Conservation (phyloP, 2,329 filamentous ascomycete genomes). For the Cladosporium colombiae region DNA sequence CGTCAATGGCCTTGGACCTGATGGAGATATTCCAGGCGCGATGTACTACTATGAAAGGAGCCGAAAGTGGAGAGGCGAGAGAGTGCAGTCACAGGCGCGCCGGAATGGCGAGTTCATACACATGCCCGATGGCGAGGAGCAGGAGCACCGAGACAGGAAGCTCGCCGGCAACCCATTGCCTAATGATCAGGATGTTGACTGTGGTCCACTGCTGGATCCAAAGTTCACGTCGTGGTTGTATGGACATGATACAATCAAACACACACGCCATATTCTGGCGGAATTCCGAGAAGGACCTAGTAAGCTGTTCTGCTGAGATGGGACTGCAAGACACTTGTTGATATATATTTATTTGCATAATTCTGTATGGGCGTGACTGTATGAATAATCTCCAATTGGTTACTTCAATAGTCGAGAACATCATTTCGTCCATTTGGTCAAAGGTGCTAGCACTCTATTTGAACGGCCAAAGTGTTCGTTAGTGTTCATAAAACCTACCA, state of each 20-base stretch:
- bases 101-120: slow-evolving; percentile 13
- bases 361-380: too few species aligned
- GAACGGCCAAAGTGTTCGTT: too few species aligned
- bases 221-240: slow-evolving; percentile 11
- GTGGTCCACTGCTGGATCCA: slow-evolving; percentile 13
- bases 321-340: too few species aligned
- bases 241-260: slow-evolving; percentile 10
- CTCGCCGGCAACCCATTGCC: neutral
- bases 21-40: neutral
- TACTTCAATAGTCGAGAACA: too few species aligned
- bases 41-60: slow-evolving; percentile 16
- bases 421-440: too few species aligned
- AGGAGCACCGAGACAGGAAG: slow-evolving; percentile 12
- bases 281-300: neutral
- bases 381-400: too few species aligned
- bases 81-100: slow-evolving; percentile 15
- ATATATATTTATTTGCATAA: too few species aligned
- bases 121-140: slow-evolving; percentile 13
- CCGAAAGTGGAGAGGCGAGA: slow-evolving; percentile 19
- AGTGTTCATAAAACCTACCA: too few species aligned
- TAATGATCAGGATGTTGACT: slow-evolving; percentile 5
- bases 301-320: too few species aligned
- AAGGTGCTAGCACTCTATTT: too few species aligned
- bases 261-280: neutral
- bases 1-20: neutral